These are phyloP conservation scores for Solanum peruvianum DNA, from an alignment of 257 asterid genomes.

Conservation along the genomic window DNA sequence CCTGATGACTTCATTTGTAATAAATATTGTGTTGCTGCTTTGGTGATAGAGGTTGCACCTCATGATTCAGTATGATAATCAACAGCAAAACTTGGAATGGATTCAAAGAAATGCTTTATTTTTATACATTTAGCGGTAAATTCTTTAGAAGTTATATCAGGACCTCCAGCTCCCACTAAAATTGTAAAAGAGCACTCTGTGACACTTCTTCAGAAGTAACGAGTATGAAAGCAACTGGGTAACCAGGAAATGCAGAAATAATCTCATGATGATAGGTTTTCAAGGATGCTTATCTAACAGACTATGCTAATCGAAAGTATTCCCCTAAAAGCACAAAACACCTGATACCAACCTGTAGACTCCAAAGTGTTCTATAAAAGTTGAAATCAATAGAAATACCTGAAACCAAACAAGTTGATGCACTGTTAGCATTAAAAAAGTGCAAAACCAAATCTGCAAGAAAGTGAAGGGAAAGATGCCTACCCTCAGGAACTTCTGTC, in stretches of 20 bases:
- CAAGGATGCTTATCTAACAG: background rate
- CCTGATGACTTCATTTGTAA: background rate
- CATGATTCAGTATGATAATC: background rate
- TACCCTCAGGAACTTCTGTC: conserved; percentile 86
- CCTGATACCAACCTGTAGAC: conserved; percentile 68
- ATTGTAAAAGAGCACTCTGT: background rate
- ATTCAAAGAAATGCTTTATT: background rate
- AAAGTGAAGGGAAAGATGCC: background rate
- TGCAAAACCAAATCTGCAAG: background rate
- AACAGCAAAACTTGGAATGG: background rate
- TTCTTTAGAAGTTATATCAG: background rate
- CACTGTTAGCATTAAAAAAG: background rate
- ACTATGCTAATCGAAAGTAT: background rate
- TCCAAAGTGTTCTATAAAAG: conserved; percentile 97
- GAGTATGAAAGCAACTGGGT: background rate
- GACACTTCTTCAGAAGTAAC: background rate
- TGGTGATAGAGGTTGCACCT: background rate
- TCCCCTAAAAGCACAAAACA: background rate
- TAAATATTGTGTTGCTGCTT: background rate
- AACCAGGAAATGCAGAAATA: background rate
- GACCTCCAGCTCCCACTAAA: background rate
- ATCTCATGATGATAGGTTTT: background rate
- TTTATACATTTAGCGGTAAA: background rate
- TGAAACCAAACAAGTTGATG: conserved; percentile 26
- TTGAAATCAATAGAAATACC: conserved; percentile 90